Evolutionary conservation across 1,139 yeast species (phyloP), one percentile per base, ranked within the genome.

Genomic region (Yamadazyma jaroonii): DNA sequence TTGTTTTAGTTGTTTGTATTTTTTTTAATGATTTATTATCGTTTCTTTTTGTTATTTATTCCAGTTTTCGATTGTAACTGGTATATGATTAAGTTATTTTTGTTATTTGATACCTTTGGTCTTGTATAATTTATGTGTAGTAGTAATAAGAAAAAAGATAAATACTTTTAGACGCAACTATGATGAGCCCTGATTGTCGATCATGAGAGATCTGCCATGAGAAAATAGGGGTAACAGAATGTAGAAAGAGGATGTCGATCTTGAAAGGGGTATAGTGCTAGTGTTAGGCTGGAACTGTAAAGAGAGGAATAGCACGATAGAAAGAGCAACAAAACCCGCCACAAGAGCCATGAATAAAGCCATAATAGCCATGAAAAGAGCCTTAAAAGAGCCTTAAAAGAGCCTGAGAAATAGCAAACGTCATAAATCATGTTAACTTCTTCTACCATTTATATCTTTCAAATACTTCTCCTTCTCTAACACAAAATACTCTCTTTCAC

Each of bases 401-500:
- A 27, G 4, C 7, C 6, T 9, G 9, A 9, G 29, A 11, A 5
- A 6, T 5, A n/a, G n/a, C n/a, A n/a, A n/a, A n/a, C 11, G 4
- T n/a, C 31, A 28, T 28, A 28, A 13, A 12, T 6, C 25, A 11
- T 20, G 15, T 25, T 29, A 34, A 22, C 5, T 34, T 41, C 74
- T 49, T 37, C 59, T 53, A 2, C 76, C 81, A 55, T 72, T 57
- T 44, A 67, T 42, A 56, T 74, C 67, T 57, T 67, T 52, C 53
- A 74, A 55, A 39, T 59, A 71, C 41, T 58, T 64, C 31, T 71
- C 73, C 46, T 56, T 62, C 35, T 71, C 76, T 39, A 70, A 48
- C 3, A 65, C 62, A 42, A 67, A 74, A 47, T 72, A 76, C 48
- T 76, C 81, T 49, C 55, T 62, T 25, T 72, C 72, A 3, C 63